Evolutionary conservation across 75 land plant genomes (phyloP).

Genomic region (Picea glauca): DNA sequence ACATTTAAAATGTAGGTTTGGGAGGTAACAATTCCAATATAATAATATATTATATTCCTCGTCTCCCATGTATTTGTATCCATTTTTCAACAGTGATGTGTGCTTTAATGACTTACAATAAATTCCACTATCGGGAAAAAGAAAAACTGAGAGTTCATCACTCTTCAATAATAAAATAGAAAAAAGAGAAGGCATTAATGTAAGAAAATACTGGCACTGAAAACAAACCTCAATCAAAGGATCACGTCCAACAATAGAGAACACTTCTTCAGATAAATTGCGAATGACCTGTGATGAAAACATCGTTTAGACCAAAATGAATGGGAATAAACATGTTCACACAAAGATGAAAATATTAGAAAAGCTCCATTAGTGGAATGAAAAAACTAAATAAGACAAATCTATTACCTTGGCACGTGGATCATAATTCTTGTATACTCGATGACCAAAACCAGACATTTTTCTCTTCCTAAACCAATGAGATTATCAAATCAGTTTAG

Average conservation of each 20-base stretch:
- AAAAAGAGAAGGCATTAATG: too few species aligned
- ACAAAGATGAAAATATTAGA: not conserved
- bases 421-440: slow-evolving; percentile 98
- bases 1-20: too few species aligned
- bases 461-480: slow-evolving; percentile 79
- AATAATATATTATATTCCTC: too few species aligned
- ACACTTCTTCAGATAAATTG: slow-evolving; percentile 95
- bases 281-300: slow-evolving; percentile 37
- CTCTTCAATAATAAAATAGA: too few species aligned
- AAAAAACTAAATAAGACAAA: not conserved
- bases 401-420: slow-evolving; percentile 82
- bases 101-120: too few species aligned
- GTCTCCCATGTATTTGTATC: too few species aligned
- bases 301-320: not conserved
- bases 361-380: not conserved
- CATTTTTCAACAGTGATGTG: too few species aligned
- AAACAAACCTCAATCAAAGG: slow-evolving; percentile 91
- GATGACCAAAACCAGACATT: slow-evolving; percentile 99
- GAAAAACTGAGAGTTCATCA: too few species aligned
- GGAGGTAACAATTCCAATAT: too few species aligned
- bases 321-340: not conserved
- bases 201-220: not conserved
- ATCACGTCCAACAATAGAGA: slow-evolving; percentile 95
- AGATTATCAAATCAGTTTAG: not conserved
- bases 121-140: too few species aligned